phyloP scores from a whole-genome alignment of 306 rosid genomes.

The Spatholobus suberectus region DNA sequence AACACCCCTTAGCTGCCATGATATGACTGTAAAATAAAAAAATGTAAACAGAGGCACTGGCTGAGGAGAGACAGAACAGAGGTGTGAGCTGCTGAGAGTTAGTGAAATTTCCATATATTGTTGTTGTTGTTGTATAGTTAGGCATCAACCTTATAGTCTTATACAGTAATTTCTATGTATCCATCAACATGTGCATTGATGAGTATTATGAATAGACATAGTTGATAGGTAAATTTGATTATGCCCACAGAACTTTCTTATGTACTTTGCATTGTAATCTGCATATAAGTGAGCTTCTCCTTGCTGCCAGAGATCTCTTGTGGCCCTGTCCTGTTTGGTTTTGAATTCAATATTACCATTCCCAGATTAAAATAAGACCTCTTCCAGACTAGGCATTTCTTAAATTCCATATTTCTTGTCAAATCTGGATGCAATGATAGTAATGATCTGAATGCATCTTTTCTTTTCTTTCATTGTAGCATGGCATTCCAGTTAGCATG shows the following conservation, averaged over 20 bases:
- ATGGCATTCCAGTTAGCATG: neutral
- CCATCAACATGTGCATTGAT: neutral
- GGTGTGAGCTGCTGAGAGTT: neutral
- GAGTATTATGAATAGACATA: neutral
- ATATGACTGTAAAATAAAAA: neutral
- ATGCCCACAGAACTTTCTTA: neutral
- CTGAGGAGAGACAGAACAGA: neutral
- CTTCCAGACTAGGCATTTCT: neutral
- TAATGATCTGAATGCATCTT: conserved; percentile 8
- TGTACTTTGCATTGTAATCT: neutral
- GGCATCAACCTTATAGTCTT: neutral
- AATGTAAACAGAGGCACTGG: neutral
- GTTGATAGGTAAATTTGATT: neutral
- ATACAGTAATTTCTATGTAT: neutral
- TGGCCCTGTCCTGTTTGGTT: neutral
- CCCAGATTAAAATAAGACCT: conserved; percentile 12
- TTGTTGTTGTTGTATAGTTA: neutral
- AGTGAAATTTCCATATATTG: neutral
- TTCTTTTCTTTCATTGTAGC: neutral
- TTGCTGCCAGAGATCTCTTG: neutral
- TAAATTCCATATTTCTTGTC: conserved; percentile 1
- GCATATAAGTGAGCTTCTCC: neutral
- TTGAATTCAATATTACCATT: neutral
- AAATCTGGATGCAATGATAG: neutral
- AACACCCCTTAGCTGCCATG: neutral